These are phyloP conservation scores for Penicillium atrosanguineum DNA, from an alignment of 495 filamentous ascomycete genomes.

Conservation along the genomic window DNA sequence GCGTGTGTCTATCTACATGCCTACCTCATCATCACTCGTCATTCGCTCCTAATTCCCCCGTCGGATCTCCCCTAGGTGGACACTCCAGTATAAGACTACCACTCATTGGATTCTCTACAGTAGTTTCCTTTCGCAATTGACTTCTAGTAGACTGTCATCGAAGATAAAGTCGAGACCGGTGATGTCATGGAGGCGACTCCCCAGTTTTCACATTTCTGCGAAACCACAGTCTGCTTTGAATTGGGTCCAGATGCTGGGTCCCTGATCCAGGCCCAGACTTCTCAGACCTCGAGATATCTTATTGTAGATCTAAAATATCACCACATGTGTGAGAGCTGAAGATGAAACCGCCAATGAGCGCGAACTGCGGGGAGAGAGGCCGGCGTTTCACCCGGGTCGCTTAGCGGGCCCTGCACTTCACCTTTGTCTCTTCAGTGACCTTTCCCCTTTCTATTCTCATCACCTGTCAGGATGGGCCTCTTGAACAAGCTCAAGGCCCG, in stretches of 20 bases:
- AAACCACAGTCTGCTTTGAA: no score
- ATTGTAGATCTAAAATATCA: neutral
- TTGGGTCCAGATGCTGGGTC: neutral
- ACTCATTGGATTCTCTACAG: no score
- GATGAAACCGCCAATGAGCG: neutral
- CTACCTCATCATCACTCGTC: neutral
- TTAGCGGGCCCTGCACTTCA: neutral
- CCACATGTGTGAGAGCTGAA: neutral
- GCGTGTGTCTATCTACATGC: neutral
- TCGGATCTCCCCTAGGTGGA: no score
- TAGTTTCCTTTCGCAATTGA: no score
- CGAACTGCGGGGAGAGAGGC: neutral
- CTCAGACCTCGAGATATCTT: neutral
- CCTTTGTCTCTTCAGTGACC: neutral
- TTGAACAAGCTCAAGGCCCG: constrained; percentile 35
- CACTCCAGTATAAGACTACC: no score
- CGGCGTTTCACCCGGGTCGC: neutral
- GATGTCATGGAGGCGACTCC: neutral
- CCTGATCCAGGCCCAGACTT: neutral
- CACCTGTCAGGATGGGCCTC: constrained; percentile 34
- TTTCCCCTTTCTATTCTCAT: constrained; percentile 1
- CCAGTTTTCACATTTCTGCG: no score
- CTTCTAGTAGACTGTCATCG: no score
- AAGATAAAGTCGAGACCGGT: neutral
- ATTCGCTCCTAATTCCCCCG: no score